Conservation (phyloP, 352 stramenopile genomes). For the Phytophthora boehmeriae region DNA sequence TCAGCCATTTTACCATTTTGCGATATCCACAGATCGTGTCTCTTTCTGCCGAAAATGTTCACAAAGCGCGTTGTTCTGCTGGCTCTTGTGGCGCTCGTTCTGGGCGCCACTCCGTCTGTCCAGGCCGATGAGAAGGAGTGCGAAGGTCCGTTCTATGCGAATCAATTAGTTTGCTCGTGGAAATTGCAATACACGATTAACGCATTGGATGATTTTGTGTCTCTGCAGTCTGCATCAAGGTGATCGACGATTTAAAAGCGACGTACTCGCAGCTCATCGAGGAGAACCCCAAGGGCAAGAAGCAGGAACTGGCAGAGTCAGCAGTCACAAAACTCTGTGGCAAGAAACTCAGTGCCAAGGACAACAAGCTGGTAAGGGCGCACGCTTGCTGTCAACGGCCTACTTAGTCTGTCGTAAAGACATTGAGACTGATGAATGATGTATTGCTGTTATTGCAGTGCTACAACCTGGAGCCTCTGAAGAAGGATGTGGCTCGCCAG, state of each 20-base stretch:
- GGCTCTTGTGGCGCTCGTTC: constrained; percentile 68
- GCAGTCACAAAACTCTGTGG: constrained; percentile 88
- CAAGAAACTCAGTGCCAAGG: constrained; percentile 87
- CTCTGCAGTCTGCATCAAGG: constrained; percentile 90
- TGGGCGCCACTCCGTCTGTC: constrained; percentile 35
- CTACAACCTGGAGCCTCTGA: constrained; percentile 95
- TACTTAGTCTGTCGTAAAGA: background rate
- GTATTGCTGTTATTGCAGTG: constrained; percentile 56
- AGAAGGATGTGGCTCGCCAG: constrained; percentile 93
- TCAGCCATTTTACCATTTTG: constrained; percentile 21
- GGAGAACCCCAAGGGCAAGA: constrained; percentile 80
- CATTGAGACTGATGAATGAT: constrained; percentile 4
- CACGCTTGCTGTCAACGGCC: constrained; percentile 12
- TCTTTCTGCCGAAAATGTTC: constrained; percentile 43
- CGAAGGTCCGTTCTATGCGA: constrained; percentile 71
- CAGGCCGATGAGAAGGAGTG: constrained; percentile 82
- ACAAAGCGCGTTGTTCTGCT: constrained; percentile 67
- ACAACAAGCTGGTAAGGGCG: constrained; percentile 95
- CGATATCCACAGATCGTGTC: constrained; percentile 21
- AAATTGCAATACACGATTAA: background rate
- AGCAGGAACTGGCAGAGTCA: constrained; percentile 75
- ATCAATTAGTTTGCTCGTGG: background rate
- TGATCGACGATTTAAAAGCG: constrained; percentile 88
- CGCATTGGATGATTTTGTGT: constrained; percentile 4
- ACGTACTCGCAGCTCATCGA: constrained; percentile 67